Conservation (phyloP, 163 green algal species). For the Trebouxiophyceae sp. region DNA sequence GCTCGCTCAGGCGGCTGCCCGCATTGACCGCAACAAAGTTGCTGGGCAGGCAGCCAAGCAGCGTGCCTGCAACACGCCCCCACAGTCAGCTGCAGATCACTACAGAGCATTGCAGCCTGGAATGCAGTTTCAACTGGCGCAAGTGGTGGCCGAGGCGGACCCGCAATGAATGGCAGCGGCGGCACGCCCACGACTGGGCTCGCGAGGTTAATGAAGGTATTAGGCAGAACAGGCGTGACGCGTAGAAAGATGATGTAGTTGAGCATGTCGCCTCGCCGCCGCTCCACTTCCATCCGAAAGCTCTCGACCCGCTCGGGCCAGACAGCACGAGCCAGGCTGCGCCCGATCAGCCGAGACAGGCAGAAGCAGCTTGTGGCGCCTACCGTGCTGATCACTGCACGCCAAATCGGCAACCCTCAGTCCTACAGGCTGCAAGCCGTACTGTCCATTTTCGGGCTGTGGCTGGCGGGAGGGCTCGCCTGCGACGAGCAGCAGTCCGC, state of each 20-base stretch:
- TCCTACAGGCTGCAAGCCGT: neutral
- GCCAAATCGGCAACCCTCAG: neutral
- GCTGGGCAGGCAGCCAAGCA: constrained; percentile 62
- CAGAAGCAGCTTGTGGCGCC: constrained; percentile 35
- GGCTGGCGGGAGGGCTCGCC: constrained; percentile 3
- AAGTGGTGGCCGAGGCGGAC: constrained; percentile 14
- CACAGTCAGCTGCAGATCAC: neutral
- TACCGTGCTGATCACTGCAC: constrained; percentile 35
- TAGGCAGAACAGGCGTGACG: constrained; percentile 63
- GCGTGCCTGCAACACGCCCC: constrained; percentile 35
- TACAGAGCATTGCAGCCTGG: neutral
- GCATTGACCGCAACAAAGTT: constrained; percentile 55
- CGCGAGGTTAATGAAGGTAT: constrained; percentile 73
- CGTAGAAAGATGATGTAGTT: constrained; percentile 74
- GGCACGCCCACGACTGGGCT: constrained; percentile 64
- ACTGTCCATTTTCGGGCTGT: neutral
- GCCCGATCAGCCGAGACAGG: constrained; percentile 30
- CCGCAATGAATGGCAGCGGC: constrained; percentile 36
- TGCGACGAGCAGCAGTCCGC: constrained; percentile 24
- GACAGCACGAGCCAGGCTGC: constrained; percentile 25
- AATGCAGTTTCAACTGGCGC: neutral
- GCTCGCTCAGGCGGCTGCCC: constrained; percentile 37
- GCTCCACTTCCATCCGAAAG: constrained; percentile 43
- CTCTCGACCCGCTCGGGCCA: constrained; percentile 32
- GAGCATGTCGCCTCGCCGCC: constrained; percentile 37